These are phyloP conservation scores for Plasmodium blacklocki DNA, from an alignment of 169 alveolate genomes.

Conservation along the genomic window DNA sequence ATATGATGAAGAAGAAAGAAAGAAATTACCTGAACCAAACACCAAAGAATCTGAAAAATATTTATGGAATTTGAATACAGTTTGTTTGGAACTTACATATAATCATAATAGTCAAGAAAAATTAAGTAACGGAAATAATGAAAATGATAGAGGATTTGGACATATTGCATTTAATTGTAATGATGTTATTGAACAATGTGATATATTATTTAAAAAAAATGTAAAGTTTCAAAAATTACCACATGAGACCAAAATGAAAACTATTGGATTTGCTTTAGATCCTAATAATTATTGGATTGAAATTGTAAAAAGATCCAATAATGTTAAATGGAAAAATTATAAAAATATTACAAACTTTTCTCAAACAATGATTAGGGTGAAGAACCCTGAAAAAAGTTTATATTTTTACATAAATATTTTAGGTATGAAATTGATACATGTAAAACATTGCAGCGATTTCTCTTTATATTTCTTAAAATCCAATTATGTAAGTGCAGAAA, in stretches of 20 bases:
- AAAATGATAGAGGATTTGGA: conserved; percentile 87
- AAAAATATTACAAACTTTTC: conserved; percentile 76
- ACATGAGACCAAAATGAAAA: conserved; percentile 84
- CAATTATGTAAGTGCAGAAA: conserved; percentile 1
- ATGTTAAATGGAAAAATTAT: conserved; percentile 70
- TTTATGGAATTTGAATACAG: conserved; percentile 81
- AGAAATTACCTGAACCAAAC: conserved; percentile 72
- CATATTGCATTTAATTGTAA: conserved; percentile 85
- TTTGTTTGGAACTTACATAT: conserved; percentile 83
- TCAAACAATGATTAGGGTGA: conserved; percentile 86
- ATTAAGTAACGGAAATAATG: conserved; percentile 84
- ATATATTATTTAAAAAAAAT: conserved; percentile 64
- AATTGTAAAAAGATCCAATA: conserved; percentile 77
- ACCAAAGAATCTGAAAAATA: conserved; percentile 81
- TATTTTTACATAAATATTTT: conserved; percentile 77
- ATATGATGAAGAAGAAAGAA: conserved; percentile 77
- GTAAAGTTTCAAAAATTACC: conserved; percentile 84
- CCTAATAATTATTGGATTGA: conserved; percentile 88
- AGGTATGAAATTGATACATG: conserved; percentile 79
- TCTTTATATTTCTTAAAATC: conserved; percentile 73
- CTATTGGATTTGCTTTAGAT: conserved; percentile 85
- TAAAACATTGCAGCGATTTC: conserved; percentile 45
- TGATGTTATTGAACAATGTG: conserved; percentile 69
- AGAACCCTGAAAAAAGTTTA: conserved; percentile 79
- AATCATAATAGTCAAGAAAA: conserved; percentile 81